Conservation (phyloP, 345 rosid genomes). For the Arabidopsis suecica region DNA sequence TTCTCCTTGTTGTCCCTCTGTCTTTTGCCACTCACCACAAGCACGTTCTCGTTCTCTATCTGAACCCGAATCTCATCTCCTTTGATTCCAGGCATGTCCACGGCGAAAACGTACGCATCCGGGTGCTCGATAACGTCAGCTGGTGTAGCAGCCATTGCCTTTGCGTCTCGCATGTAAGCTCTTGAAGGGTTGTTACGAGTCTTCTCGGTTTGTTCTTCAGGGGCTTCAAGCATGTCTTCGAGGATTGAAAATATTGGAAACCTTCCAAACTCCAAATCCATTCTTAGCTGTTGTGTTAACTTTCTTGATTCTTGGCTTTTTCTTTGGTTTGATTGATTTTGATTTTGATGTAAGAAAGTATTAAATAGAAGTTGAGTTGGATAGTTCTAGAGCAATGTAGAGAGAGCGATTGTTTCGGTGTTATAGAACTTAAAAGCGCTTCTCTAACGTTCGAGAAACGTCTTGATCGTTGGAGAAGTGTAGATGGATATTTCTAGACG, state of each 20-base stretch:
- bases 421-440: not conserved
- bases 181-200: conserved; percentile 54
- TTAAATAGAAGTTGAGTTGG: conserved; percentile 5
- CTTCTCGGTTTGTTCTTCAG: conserved; percentile 42
- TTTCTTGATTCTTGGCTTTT: not conserved
- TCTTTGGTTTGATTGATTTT: not conserved
- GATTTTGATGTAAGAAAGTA: no score
- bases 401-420: not conserved
- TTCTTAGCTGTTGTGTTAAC: not conserved
- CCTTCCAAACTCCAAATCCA: conserved; percentile 62
- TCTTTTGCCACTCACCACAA: conserved; percentile 67
- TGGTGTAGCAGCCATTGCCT: conserved; percentile 88
- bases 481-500: no score
- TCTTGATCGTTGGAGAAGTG: conserved; percentile 6
- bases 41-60: conserved; percentile 73
- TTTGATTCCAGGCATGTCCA: conserved; percentile 87
- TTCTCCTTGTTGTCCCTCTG: conserved; percentile 65
- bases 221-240: conserved; percentile 62
- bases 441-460: conserved; percentile 35
- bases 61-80: conserved; percentile 71
- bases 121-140: conserved; percentile 74
- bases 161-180: conserved; percentile 65
- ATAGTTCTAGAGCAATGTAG: conserved; percentile 38
- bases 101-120: conserved; percentile 56
- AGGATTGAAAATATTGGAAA: conserved; percentile 55